A percentile compares a stretch with the other conserved stretches of the same genome.
phyloP scores from a whole-genome alignment of 495 filamentous ascomycete species.

The Bathelium albidoporum region DNA sequence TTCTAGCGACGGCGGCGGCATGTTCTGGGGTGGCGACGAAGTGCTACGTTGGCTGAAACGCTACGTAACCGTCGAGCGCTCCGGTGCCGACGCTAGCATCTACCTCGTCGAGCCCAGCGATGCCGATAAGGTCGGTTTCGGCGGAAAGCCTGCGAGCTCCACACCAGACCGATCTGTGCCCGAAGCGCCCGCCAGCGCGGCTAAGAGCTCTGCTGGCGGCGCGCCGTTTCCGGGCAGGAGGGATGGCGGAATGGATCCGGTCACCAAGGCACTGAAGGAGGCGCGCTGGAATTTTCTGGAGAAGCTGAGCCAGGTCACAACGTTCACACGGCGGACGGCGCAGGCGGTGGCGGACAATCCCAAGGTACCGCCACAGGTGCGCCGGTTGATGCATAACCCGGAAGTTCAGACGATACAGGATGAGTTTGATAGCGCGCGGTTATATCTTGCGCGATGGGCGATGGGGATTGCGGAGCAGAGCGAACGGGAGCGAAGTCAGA shows the following conservation, averaged over 20 bases:
- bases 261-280: constrained; percentile 91
- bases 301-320: constrained; percentile 91
- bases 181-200: constrained; percentile 22
- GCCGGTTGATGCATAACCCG: constrained; percentile 75
- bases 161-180: constrained; percentile 20
- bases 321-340: constrained; percentile 82
- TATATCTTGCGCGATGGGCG: constrained; percentile 93
- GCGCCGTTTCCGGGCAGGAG: constrained; percentile 24
- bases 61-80: constrained; percentile 74
- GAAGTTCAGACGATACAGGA: constrained; percentile 93
- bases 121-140: constrained; percentile 76
- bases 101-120: constrained; percentile 81
- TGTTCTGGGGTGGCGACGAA: constrained; percentile 98
- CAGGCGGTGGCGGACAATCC: constrained; percentile 86
- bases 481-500: constrained; percentile 68
- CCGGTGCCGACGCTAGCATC: constrained; percentile 71
- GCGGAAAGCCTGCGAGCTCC: constrained; percentile 44
- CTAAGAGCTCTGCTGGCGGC: constrained; percentile 16
- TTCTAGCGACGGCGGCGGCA: constrained; percentile 68
- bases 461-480: constrained; percentile 98
- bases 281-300: constrained; percentile 93
- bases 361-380: constrained; percentile 74
- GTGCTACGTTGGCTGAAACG: constrained; percentile 79
- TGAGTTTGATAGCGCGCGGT: constrained; percentile 89
- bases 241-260: constrained; percentile 85